Evolutionary conservation across 441 rosid genomes (phyloP), one percentile per base, ranked within the genome.

Genomic region (Mallotus japonicus): DNA sequence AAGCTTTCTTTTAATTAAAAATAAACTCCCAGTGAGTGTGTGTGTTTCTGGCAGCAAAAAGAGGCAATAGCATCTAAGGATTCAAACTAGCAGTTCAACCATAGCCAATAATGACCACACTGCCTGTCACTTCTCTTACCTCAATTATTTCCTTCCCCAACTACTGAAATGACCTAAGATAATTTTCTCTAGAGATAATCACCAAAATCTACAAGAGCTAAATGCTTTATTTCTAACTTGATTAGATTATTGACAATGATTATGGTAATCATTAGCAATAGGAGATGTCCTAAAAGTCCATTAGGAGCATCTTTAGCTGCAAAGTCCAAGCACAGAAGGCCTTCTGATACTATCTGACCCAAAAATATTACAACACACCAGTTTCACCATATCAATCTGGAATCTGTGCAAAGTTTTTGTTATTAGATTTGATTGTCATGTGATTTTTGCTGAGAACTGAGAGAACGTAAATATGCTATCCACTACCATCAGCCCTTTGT

Each of bases 121-220:
- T 71, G 50, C 62, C 60, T 50, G 55, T 50, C 53, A 22, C n/a
- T 44, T 69, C 63, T 56, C 65, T 70, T 70, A 15, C 55, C 7
- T 55, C 53, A 19, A 56, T 40, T 40, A 55, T 69, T 58, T 8
- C 28, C 10, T 57, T 20, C 19, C 15, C 5, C 42, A 16, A 50
- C 40, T 2, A 67, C 15, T 28, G 20, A 67, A 11, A 65, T 22
- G n/a, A 46, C 16, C 6, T 51, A 28, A 50, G 22, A 66, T 3
- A 49, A 66, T 2, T 28, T 24, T 42, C 60, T 19, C 54, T 20
- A 19, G 1, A 8, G 12, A 12, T 55, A 19, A 37, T 57, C 12
- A 40, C 54, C 58, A 56, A 69, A 12, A 14, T 47, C 59, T 51
- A 67, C 46, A 51, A 8, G 53, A 15, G 28, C 11, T 51, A 28